These are phyloP conservation scores for Oxytropis ochrocephala DNA, from an alignment of 306 rosid species.

Conservation along the genomic window DNA sequence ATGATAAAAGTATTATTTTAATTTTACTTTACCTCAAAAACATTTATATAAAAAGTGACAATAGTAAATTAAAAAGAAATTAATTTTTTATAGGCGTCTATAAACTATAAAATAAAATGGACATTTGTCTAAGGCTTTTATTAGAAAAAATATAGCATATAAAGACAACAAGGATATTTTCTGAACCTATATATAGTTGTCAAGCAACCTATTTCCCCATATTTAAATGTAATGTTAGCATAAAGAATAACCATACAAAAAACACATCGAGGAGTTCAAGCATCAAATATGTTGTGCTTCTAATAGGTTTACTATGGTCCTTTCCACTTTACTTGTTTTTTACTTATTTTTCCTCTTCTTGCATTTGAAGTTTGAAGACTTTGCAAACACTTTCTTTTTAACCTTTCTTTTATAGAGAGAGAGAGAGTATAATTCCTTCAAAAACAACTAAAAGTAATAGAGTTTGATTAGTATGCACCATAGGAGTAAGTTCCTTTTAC, in stretches of 20 bases:
- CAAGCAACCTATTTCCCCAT: not conserved
- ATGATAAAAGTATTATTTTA: not conserved
- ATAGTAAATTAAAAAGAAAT: not conserved
- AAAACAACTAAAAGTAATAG: not conserved
- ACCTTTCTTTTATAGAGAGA: not conserved
- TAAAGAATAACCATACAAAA: not conserved
- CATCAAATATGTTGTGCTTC: not conserved
- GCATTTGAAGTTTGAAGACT: slow-evolving; percentile 1
- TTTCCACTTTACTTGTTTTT: slow-evolving; percentile 3
- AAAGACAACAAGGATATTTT: not conserved
- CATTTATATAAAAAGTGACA: not conserved
- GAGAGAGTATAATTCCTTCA: not conserved
- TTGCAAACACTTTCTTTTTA: not conserved
- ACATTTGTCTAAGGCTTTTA: not conserved
- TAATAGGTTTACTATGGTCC: not conserved
- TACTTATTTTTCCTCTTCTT: slow-evolving; percentile 1
- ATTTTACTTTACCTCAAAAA: not conserved
- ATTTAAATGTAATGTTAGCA: not conserved
- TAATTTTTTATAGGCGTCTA: not conserved
- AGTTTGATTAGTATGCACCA: too few relatives aligned
- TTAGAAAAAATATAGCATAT: not conserved
- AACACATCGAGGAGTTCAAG: not conserved
- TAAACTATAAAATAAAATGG: not conserved
- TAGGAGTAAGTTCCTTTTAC: too few relatives aligned
- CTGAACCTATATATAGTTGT: not conserved